Evolutionary conservation across 2,329 filamentous ascomycete species (phyloP).

Genomic region (Daldinia sp.): DNA sequence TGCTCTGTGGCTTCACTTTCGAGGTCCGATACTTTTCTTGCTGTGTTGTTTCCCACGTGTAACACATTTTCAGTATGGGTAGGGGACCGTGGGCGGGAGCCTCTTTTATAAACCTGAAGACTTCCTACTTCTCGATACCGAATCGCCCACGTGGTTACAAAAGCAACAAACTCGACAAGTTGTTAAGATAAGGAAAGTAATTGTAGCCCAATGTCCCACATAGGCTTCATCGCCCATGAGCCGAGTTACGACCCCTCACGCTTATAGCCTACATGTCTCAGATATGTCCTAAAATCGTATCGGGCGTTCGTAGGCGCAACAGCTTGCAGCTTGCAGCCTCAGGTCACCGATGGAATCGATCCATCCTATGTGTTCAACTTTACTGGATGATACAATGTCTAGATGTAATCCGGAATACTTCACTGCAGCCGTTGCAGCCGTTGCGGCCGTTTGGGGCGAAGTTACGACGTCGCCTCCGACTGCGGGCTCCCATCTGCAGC

Average conservation of each 20-base stretch:
- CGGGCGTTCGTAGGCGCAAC: slow-evolving; percentile 5
- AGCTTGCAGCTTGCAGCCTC: slow-evolving; percentile 20
- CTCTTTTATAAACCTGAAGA: background rate
- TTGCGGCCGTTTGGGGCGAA: slow-evolving; percentile 8
- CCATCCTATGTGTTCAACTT: background rate
- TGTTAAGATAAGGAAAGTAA: background rate
- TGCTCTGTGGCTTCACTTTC: background rate
- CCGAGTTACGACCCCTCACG: slow-evolving; percentile 2
- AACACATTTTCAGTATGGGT: background rate
- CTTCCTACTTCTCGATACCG: slow-evolving; percentile 16
- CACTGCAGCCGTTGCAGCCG: slow-evolving; percentile 14
- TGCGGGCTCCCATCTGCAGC: slow-evolving; percentile 29
- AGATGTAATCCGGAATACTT: slow-evolving; percentile 9
- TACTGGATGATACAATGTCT: slow-evolving; percentile 10
- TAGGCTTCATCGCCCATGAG: slow-evolving; percentile 18
- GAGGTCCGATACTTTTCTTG: too few relatives aligned
- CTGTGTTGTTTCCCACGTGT: background rate
- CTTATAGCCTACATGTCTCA: slow-evolving; percentile 4
- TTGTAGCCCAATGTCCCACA: slow-evolving; percentile 25
- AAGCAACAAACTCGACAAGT: slow-evolving; percentile 14
- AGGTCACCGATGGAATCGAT: slow-evolving; percentile 10
- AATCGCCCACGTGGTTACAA: slow-evolving; percentile 28
- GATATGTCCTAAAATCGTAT: slow-evolving; percentile 4
- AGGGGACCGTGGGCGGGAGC: background rate
- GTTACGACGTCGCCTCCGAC: slow-evolving; percentile 27